phyloP scores from a whole-genome alignment of 345 rosid genomes.

The Salix purpurea region DNA sequence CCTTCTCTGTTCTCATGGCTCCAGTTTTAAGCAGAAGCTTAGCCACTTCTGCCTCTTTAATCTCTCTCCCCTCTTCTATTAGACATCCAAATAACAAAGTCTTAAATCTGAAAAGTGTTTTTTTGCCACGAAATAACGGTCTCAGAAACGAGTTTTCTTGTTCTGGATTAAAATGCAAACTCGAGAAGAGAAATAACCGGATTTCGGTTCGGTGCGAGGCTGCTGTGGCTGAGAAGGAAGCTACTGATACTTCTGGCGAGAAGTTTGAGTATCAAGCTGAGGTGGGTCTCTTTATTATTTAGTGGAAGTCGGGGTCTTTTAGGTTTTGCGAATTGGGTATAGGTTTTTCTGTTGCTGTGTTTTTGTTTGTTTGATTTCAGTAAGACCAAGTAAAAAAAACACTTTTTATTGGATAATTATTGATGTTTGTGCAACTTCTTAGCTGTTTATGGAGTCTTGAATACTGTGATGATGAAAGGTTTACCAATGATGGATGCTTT shows the following conservation, averaged over 20 bases:
- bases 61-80: slow-evolving; percentile 45
- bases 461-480: not conserved
- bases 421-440: not conserved
- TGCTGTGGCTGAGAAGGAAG: slow-evolving; percentile 83
- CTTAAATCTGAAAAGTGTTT: slow-evolving; percentile 37
- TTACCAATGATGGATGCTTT: not conserved
- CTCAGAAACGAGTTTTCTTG: slow-evolving; percentile 43
- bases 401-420: not conserved
- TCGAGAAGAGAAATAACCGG: slow-evolving; percentile 45
- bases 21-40: slow-evolving; percentile 66
- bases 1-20: slow-evolving; percentile 48
- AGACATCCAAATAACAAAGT: slow-evolving; percentile 27
- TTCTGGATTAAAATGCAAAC: slow-evolving; percentile 53
- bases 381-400: not conserved
- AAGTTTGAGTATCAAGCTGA: slow-evolving; percentile 97
- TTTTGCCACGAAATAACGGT: slow-evolving; percentile 37
- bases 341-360: not conserved
- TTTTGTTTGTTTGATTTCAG: not conserved
- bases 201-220: slow-evolving; percentile 62
- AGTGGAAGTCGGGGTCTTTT: not conserved
- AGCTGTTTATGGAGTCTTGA: not conserved
- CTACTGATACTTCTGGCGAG: slow-evolving; percentile 72
- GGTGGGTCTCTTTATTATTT: slow-evolving; percentile 46
- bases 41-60: slow-evolving; percentile 30
- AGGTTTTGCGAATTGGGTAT: not conserved